phyloP scores from a whole-genome alignment of 2,329 filamentous ascomycete species.

The Bipolaris sorokiniana region DNA sequence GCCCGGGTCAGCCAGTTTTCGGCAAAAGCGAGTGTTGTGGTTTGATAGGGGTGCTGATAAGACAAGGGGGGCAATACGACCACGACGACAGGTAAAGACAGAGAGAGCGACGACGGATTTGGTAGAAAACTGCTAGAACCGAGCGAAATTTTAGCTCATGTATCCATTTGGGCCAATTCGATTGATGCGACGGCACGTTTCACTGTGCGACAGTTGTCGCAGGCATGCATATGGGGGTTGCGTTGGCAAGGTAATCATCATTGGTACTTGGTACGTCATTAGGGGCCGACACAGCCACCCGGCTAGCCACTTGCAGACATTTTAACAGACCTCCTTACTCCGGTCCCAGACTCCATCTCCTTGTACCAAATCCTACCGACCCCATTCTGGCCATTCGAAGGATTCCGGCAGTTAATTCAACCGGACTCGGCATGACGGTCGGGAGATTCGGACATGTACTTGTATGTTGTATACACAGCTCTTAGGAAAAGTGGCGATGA shows the following conservation, averaged over 20 bases:
- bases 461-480: not conserved
- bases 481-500: not conserved
- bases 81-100: not conserved
- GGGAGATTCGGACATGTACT: not conserved
- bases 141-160: not conserved
- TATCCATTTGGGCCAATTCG: conserved; percentile 1
- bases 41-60: not conserved
- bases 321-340: conserved; percentile 7
- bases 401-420: not conserved
- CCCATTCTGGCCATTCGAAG: not conserved
- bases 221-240: conserved; percentile 7
- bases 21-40: conserved; percentile 8
- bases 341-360: conserved; percentile 6
- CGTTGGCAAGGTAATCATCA: conserved; percentile 9
- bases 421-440: not conserved
- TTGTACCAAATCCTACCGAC: not conserved
- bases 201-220: conserved; percentile 15
- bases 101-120: conserved; percentile 1
- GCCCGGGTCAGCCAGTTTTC: conserved; percentile 6
- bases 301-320: conserved; percentile 13
- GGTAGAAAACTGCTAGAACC: not conserved
- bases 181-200: conserved; percentile 12
- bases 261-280: conserved; percentile 18
- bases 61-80: not conserved
- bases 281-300: conserved; percentile 12